Conservation (phyloP, 441 rosid genomes). For the Francoa sonchifolia region DNA sequence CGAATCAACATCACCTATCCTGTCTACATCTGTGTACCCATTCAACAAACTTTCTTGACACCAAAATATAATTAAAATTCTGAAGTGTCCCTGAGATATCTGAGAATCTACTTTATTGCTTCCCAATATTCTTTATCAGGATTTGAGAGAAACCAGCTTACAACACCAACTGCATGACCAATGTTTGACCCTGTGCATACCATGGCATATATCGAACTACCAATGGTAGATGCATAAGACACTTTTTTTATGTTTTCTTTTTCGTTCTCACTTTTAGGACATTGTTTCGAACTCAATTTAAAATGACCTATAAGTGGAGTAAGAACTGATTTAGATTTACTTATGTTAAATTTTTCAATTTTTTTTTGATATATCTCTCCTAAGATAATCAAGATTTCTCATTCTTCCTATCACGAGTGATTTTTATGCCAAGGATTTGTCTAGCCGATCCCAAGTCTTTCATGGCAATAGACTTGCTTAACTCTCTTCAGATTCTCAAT, state of each 20-base stretch:
- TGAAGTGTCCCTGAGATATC: background rate
- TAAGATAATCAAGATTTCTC: too few species aligned
- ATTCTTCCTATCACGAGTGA: too few species aligned
- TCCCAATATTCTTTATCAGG: background rate
- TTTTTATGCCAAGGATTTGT: background rate
- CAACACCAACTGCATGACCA: background rate
- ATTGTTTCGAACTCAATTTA: too few species aligned
- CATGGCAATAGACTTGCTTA: background rate
- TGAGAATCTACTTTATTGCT: background rate
- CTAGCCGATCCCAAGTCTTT: background rate
- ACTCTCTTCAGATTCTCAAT: background rate
- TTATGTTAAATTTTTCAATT: too few species aligned
- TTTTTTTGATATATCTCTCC: too few species aligned
- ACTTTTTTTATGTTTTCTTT: background rate
- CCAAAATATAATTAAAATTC: background rate
- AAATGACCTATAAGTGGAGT: too few species aligned
- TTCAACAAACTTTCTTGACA: background rate
- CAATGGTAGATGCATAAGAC: background rate
- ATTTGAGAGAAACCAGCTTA: background rate
- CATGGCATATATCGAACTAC: background rate
- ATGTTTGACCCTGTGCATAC: background rate
- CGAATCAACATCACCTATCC: background rate
- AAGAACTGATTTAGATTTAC: too few species aligned
- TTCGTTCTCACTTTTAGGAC: too few species aligned
- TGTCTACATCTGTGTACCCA: background rate